These are phyloP conservation scores for Heterobasidion irregulare DNA, from an alignment of 1,284 basidiomycete genomes.

Conservation along the genomic window DNA sequence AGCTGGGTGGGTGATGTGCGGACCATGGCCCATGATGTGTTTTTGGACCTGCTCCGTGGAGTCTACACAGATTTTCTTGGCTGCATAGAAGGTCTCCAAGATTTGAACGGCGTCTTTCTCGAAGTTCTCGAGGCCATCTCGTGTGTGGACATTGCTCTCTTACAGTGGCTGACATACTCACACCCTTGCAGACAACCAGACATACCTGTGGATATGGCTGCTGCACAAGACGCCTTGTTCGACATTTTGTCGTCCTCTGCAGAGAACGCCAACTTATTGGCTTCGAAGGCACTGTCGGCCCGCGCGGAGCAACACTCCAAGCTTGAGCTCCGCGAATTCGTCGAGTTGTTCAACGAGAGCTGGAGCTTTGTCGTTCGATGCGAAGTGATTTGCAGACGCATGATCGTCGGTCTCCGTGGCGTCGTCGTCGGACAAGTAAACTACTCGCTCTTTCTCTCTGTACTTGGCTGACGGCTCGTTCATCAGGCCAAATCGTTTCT, in stretches of 20 bases:
- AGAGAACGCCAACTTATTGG: constrained; percentile 78
- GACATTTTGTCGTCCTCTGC: constrained; percentile 77
- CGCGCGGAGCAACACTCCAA: constrained; percentile 75
- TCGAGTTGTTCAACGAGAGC: constrained; percentile 75
- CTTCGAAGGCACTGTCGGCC: constrained; percentile 69
- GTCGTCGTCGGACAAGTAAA: constrained; percentile 73
- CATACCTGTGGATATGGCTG: constrained; percentile 29
- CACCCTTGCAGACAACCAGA: constrained; percentile 23
- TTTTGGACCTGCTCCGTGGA: constrained; percentile 51
- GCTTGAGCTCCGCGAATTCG: constrained; percentile 69
- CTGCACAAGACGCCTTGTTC: constrained; percentile 49
- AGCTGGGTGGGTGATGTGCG: constrained; percentile 43
- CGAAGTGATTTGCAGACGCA: constrained; percentile 78
- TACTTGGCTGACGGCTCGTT: constrained; percentile 3
- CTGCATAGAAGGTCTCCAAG: constrained; percentile 65
- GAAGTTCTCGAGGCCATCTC: constrained; percentile 48
- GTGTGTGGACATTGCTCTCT: constrained; percentile 21
- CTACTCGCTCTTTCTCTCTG: constrained; percentile 10
- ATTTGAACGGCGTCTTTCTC: constrained; percentile 54
- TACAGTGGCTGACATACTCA: constrained; percentile 6
- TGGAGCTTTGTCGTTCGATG: constrained; percentile 88
- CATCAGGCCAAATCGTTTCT: constrained; percentile 81
- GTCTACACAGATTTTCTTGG: constrained; percentile 65
- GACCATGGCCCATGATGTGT: constrained; percentile 62
- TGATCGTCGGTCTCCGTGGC: constrained; percentile 89